Conservation (phyloP, 2,329 filamentous ascomycete species). For the Fusarium goolgardi region DNA sequence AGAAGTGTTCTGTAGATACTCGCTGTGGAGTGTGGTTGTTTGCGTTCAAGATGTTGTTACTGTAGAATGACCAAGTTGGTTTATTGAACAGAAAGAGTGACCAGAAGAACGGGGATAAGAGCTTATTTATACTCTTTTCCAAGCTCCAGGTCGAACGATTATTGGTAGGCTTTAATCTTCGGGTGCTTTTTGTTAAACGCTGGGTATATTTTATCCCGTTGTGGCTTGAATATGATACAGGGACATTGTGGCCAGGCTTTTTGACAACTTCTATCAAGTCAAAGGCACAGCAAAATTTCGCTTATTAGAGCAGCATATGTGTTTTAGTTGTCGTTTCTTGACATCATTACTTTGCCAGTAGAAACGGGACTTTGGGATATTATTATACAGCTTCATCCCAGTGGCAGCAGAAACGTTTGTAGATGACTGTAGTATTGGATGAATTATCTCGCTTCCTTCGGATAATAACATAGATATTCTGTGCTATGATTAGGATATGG, state of each 20-base stretch:
- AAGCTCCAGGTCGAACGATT: fast-evolving
- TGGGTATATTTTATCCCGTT: not conserved
- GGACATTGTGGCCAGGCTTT: not conserved
- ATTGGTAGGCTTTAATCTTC: not conserved
- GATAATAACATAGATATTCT: too few relatives aligned
- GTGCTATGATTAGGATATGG: not conserved
- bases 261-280: not conserved
- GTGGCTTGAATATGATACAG: not conserved
- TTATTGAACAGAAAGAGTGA: not conserved
- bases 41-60: not conserved
- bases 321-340: not conserved
- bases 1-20: not conserved
- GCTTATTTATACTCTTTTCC: not conserved
- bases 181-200: not conserved
- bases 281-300: not conserved
- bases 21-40: too few relatives aligned
- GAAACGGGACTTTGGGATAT: too few relatives aligned
- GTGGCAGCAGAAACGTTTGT: not conserved
- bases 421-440: not conserved
- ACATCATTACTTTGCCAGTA: too few relatives aligned
- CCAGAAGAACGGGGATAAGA: too few relatives aligned
- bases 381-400: not conserved
- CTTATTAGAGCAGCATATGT: not conserved
- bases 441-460: not conserved
- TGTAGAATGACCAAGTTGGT: not conserved